Conservation (phyloP, 2,329 filamentous ascomycete genomes). For the Cercospora zeina region DNA sequence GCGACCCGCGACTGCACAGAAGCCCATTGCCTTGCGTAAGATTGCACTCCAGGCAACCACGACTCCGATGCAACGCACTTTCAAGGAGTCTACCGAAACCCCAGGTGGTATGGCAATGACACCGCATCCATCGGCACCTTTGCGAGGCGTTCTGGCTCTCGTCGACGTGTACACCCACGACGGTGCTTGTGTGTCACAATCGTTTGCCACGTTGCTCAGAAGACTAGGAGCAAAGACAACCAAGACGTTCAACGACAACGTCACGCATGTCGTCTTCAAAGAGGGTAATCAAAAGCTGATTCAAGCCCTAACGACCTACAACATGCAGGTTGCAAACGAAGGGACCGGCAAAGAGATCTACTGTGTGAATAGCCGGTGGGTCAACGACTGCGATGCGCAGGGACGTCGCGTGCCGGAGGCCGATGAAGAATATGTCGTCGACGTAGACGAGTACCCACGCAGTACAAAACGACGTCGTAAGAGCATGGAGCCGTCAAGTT, state of each 20-base stretch:
- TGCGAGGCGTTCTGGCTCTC: conserved; percentile 39
- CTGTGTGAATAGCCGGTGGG: conserved; percentile 44
- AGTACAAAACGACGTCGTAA: conserved; percentile 40
- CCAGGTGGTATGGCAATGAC: conserved; percentile 39
- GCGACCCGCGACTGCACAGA: conserved; percentile 36
- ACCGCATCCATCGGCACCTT: conserved; percentile 40
- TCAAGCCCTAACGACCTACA: conserved; percentile 38
- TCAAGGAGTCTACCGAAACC: conserved; percentile 34
- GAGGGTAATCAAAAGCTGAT: conserved; percentile 42
- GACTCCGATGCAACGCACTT: conserved; percentile 38
- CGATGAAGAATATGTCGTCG: conserved; percentile 40
- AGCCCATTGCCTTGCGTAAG: conserved; percentile 35
- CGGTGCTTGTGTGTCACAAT: conserved; percentile 40
- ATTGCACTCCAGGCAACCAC: conserved; percentile 31
- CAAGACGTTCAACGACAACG: conserved; percentile 40
- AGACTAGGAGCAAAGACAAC: conserved; percentile 42
- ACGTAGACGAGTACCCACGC: conserved; percentile 38
- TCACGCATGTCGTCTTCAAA: conserved; percentile 44
- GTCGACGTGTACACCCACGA: conserved; percentile 43
- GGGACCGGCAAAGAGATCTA: conserved; percentile 34
- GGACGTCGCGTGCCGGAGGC: conserved; percentile 37
- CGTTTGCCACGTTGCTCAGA: conserved; percentile 40
- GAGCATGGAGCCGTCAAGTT: conserved; percentile 41
- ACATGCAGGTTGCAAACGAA: conserved; percentile 34
- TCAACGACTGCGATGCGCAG: conserved; percentile 40